Base-by-base conservation (phyloP, 2,329 filamentous ascomycete genomes). In the Raffaelea arxii region DNA sequence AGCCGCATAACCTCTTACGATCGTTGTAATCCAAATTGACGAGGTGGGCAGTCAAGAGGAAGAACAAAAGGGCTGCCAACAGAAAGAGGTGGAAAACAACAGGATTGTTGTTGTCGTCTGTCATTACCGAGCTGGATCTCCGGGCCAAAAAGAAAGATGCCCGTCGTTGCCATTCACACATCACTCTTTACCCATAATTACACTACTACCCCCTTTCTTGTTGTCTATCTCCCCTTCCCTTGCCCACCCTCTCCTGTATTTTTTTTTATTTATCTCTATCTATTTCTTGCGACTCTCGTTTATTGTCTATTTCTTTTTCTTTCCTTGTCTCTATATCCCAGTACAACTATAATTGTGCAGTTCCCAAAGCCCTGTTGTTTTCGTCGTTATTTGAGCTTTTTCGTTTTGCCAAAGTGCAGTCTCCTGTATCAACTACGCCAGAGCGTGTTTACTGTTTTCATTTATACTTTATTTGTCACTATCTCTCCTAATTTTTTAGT, bases 121-220 rank as follows among this genome's bases (percentile, higher is more conserved):
- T 32, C 30, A 6, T 21, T 19, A 44, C 48, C 44, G 48, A 49
- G 48, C 49, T 48, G 48, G 48, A 43, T 47, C 49, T 50, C 49
- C 41, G 49, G 43, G 39, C 40, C 35, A 46, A 37, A 18, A 18
- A n/a, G n/a, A n/a, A n/a, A n/a, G n/a, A n/a, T n/a, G n/a, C n/a
- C n/a, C n/a, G 27, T 32, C 10, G 27, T 16, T 16, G 16, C 9
- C 27, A 32, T 9, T 32, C 27, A 32, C 27, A 32, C 16, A 9
- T 16, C 9, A 19, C 11, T 38, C 18, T 22, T 18, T 14, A 18
- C n/a, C 40, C 40, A 25, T 25, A 30, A 12, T 41, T 25, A 18
- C 27, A 23, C 24, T 19, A 19, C 19, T 36, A 12, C 14, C 12
- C 42, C 23, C 19, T 16, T 24, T 27, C 22, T n/a, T 37, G 18